Percentiles rank a stretch among this genome's conserved stretches.
These are phyloP conservation scores for Suhomyces guaymorum DNA, from an alignment of 1,139 yeast species.

Conservation along the genomic window DNA sequence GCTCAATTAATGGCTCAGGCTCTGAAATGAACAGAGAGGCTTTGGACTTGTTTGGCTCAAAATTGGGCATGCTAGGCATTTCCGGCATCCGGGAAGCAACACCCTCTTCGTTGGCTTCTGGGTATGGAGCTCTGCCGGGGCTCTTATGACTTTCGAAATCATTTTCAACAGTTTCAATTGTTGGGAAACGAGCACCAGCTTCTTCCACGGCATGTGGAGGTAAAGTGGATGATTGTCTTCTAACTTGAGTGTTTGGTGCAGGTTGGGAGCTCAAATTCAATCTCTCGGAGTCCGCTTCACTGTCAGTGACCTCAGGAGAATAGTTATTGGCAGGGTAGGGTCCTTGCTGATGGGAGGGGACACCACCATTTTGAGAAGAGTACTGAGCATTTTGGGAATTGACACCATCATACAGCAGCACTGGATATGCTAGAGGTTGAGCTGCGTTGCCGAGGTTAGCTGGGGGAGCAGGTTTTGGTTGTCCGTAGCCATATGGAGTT, in stretches of 20 bases:
- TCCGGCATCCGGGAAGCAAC: no score
- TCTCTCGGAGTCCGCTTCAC: slow-evolving; percentile 10
- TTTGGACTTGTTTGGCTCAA: slow-evolving; percentile 4
- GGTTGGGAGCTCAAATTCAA: slow-evolving; percentile 3
- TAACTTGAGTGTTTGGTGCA: slow-evolving; percentile 6
- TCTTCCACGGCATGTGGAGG: slow-evolving; percentile 19
- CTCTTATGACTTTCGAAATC: slow-evolving; percentile 8
- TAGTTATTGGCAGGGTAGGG: slow-evolving; percentile 10
- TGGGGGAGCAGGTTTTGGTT: neutral
- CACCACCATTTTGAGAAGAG: slow-evolving; percentile 1
- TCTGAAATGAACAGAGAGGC: slow-evolving; percentile 21
- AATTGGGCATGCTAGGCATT: slow-evolving; percentile 11
- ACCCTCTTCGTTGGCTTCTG: neutral
- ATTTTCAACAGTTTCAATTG: slow-evolving; percentile 13
- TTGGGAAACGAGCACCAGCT: slow-evolving; percentile 18
- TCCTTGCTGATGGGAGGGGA: no score
- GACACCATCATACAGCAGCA: slow-evolving; percentile 5
- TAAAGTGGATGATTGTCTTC: slow-evolving; percentile 17
- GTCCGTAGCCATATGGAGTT: neutral
- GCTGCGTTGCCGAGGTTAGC: no score
- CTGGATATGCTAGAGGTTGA: neutral
- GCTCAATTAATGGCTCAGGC: slow-evolving; percentile 42
- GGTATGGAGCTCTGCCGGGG: slow-evolving; percentile 1
- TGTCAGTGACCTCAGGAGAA: slow-evolving; percentile 14
- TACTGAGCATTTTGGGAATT: neutral